Conservation (phyloP, 2,329 filamentous ascomycete species). For the Ophiostoma ulmi region DNA sequence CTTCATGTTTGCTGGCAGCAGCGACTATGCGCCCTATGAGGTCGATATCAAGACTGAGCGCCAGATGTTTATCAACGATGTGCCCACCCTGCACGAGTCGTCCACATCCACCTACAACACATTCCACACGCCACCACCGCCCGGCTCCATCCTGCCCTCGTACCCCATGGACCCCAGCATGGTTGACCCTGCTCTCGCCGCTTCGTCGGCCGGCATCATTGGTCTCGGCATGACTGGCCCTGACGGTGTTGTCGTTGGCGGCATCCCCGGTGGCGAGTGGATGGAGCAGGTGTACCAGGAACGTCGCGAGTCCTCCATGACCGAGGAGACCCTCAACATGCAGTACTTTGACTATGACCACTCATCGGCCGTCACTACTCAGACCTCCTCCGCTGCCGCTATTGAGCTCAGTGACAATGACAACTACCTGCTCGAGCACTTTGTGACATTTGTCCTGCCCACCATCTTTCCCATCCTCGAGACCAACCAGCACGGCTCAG, state of each 20-base stretch:
- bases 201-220: neutral
- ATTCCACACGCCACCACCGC: slow-evolving; percentile 71
- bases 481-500: slow-evolving; percentile 77
- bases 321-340: slow-evolving; percentile 62
- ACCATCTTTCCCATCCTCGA: slow-evolving; percentile 90
- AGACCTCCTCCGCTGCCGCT: slow-evolving; percentile 41
- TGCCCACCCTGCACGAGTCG: slow-evolving; percentile 78
- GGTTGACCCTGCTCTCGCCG: slow-evolving; percentile 11
- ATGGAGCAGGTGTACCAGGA: slow-evolving; percentile 65
- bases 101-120: slow-evolving; percentile 89
- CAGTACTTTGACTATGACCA: slow-evolving; percentile 82
- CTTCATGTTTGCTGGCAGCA: slow-evolving; percentile 46
- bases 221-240: slow-evolving; percentile 19
- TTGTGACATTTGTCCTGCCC: slow-evolving; percentile 79
- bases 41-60: slow-evolving; percentile 94
- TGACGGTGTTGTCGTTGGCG: neutral
- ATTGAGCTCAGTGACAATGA: slow-evolving; percentile 86
- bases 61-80: slow-evolving; percentile 88
- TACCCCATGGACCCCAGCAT: slow-evolving; percentile 38
- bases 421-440: slow-evolving; percentile 81
- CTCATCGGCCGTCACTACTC: slow-evolving; percentile 52
- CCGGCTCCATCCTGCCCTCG: slow-evolving; percentile 60
- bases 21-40: slow-evolving; percentile 58
- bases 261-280: slow-evolving; percentile 53
- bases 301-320: slow-evolving; percentile 58